Conservation (phyloP, 495 filamentous ascomycete species). For the Lentithecium fluviatile region DNA sequence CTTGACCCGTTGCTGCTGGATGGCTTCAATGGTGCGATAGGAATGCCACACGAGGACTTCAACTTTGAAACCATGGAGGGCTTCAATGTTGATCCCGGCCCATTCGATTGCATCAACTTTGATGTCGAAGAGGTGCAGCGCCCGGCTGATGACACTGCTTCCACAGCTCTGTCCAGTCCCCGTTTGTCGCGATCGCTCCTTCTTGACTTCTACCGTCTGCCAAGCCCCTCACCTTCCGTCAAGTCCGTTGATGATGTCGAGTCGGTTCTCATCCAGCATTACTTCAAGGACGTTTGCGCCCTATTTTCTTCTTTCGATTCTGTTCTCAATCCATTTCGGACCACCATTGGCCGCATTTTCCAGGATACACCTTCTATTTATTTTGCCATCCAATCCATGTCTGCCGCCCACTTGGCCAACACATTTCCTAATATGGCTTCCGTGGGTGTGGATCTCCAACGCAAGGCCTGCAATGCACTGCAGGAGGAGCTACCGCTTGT, state of each 20-base stretch:
- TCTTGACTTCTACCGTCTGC: conserved; percentile 32
- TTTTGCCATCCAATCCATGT: conserved; percentile 61
- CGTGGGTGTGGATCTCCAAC: conserved; percentile 54
- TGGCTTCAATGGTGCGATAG: not conserved
- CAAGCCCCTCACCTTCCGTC: conserved; percentile 9
- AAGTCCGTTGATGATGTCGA: conserved; percentile 22
- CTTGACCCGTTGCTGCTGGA: conserved; percentile 18
- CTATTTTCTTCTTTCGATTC: conserved; percentile 61
- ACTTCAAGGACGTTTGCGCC: conserved; percentile 59
- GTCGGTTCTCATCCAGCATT: conserved; percentile 58
- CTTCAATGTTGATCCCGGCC: conserved; percentile 1
- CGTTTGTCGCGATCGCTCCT: conserved; percentile 27
- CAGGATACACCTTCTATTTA: conserved; percentile 57
- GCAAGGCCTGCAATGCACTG: conserved; percentile 52
- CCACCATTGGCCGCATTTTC: conserved; percentile 57
- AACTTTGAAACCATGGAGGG: conserved; percentile 3
- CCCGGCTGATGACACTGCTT: not conserved
- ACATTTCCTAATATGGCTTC: conserved; percentile 56
- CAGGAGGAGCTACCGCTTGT: conserved; percentile 44
- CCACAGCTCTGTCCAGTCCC: conserved; percentile 1
- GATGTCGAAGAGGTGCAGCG: conserved; percentile 15
- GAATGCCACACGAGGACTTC: conserved; percentile 3
- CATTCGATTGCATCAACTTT: conserved; percentile 2
- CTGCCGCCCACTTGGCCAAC: conserved; percentile 57
- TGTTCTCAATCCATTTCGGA: conserved; percentile 58